Evolutionary conservation across 192 early-diverging fungal genomes (phyloP).

Genomic region (Backusella morwellensis): DNA sequence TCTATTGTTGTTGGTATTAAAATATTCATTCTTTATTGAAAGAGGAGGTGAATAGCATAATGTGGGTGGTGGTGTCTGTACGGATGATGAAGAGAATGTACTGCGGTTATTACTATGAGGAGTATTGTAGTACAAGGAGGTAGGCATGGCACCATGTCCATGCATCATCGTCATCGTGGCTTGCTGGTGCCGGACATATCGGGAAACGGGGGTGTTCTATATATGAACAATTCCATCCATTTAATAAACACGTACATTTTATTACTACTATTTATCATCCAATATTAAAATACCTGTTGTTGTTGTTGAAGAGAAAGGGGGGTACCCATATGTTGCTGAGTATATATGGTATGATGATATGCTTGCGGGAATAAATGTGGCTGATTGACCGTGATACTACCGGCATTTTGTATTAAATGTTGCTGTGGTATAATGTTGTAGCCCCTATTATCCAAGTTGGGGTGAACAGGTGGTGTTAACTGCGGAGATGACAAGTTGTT

Average conservation of each 20-base stretch:
- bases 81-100: background rate
- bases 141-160: conserved; percentile 1
- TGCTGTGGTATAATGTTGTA: background rate
- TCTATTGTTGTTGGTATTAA: background rate
- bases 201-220: background rate
- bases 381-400: conserved; percentile 2
- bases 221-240: background rate
- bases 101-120: background rate
- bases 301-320: background rate
- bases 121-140: background rate
- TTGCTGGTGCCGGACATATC: background rate
- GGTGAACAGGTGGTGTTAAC: background rate
- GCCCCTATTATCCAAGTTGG: background rate
- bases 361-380: conserved; percentile 1
- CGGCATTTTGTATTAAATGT: conserved; percentile 1
- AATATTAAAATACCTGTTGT: background rate
- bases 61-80: background rate
- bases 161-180: background rate
- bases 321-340: background rate
- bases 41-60: background rate
- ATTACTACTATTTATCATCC: background rate
- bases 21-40: conserved; percentile 2
- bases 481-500: conserved; percentile 4
- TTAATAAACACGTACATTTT: background rate
- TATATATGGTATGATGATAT: background rate